Evolutionary conservation across 2,329 filamentous ascomycete species (phyloP).

Genomic region (Ambrosiella cleistominuta): DNA sequence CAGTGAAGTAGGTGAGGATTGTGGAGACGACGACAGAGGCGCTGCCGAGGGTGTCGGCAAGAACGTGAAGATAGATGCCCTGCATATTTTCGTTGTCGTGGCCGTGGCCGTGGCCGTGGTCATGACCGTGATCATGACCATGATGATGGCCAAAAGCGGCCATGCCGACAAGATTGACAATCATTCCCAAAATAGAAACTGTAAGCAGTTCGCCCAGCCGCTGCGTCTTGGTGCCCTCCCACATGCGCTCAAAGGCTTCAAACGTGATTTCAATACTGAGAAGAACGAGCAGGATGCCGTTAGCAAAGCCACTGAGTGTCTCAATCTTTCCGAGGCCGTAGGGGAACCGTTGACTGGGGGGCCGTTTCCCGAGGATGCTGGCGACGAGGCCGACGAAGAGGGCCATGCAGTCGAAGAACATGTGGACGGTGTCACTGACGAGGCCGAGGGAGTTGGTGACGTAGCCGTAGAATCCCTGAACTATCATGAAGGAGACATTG

Average conservation of each 20-base stretch:
- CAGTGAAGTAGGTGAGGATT: conserved; percentile 65
- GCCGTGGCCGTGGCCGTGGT: conserved; percentile 19
- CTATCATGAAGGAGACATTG: conserved; percentile 86
- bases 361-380: conserved; percentile 93
- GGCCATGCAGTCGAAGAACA: conserved; percentile 97
- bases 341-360: conserved; percentile 70
- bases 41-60: conserved; percentile 87
- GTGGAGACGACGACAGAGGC: conserved; percentile 90
- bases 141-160: conserved; percentile 60
- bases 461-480: conserved; percentile 89
- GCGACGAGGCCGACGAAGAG: conserved; percentile 79
- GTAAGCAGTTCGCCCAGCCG: conserved; percentile 72
- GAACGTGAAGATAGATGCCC: conserved; percentile 87
- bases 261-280: conserved; percentile 93
- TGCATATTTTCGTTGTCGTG: conserved; percentile 95
- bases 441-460: conserved; percentile 82
- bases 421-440: conserved; percentile 95
- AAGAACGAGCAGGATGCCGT: conserved; percentile 86
- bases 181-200: conserved; percentile 69
- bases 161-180: conserved; percentile 86
- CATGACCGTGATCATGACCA: conserved; percentile 26
- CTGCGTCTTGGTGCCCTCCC: conserved; percentile 68
- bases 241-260: conserved; percentile 75
- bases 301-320: conserved; percentile 87
- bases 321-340: conserved; percentile 97